phyloP scores from a whole-genome alignment of 305 asterid species.

The Ruellia speciosa region DNA sequence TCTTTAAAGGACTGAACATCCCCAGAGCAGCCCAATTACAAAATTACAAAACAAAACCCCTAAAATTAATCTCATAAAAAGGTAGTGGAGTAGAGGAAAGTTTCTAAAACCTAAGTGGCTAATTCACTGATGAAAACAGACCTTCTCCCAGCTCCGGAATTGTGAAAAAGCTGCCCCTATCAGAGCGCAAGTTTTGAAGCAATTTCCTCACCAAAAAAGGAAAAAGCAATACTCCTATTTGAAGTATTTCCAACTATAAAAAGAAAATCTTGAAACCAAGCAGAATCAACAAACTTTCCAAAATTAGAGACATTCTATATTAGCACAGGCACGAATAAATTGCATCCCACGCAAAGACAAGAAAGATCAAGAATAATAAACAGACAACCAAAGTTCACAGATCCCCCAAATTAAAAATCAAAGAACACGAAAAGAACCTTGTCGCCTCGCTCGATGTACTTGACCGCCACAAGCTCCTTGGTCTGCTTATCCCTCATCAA shows the following conservation, averaged over 20 bases:
- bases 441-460: conserved; percentile 83
- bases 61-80: background rate
- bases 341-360: conserved; percentile 5
- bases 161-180: background rate
- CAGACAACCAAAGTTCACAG: background rate
- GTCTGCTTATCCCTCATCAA: conserved; percentile 81
- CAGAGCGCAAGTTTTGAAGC: conserved; percentile 1
- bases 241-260: no score
- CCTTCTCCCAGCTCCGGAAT: conserved; percentile 2
- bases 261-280: conserved; percentile 2
- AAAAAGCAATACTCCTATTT: conserved; percentile 8
- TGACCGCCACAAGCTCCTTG: conserved; percentile 70
- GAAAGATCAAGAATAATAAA: background rate
- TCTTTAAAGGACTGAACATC: background rate
- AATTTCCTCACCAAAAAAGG: conserved; percentile 18
- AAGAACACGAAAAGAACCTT: conserved; percentile 31
- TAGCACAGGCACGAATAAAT: conserved; percentile 25
- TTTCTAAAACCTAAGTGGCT: background rate
- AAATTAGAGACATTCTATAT: conserved; percentile 24
- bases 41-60: conserved; percentile 13
- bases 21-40: background rate
- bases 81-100: background rate
- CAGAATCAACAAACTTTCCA: conserved; percentile 2
- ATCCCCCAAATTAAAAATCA: no score
- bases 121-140: conserved; percentile 1